Conservation (phyloP, 805 yeast species). For the Phaffomyces antillensis region DNA sequence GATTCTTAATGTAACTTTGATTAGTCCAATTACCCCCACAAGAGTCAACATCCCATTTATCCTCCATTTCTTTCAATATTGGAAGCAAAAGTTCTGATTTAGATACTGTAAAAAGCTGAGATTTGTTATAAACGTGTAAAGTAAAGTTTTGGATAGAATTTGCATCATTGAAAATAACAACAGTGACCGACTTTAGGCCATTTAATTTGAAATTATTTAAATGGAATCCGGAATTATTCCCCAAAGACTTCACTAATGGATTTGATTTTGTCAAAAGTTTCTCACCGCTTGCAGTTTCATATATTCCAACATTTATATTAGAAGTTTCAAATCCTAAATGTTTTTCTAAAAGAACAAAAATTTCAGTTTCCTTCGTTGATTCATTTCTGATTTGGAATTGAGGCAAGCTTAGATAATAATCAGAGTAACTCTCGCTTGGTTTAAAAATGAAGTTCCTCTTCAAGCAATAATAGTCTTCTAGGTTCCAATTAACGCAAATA, state of each 20-base stretch:
- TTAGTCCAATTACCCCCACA: slow-evolving; percentile 52
- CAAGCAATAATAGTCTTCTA: slow-evolving; percentile 17
- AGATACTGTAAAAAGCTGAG: slow-evolving; percentile 12
- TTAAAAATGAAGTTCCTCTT: slow-evolving; percentile 26
- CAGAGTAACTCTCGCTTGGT: slow-evolving; percentile 1
- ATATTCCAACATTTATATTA: slow-evolving; percentile 23
- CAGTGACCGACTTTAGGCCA: slow-evolving; percentile 26
- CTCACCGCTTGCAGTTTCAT: slow-evolving; percentile 25
- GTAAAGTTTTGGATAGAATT: slow-evolving; percentile 12
- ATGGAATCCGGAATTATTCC: slow-evolving; percentile 33
- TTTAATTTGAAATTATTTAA: slow-evolving; percentile 26
- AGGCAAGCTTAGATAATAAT: slow-evolving; percentile 28
- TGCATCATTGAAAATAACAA: slow-evolving; percentile 17
- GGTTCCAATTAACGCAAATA: slow-evolving; percentile 65
- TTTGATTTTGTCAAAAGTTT: slow-evolving; percentile 17
- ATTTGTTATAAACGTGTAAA: slow-evolving; percentile 12
- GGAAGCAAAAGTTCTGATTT: slow-evolving; percentile 28
- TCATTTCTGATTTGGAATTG: slow-evolving; percentile 37
- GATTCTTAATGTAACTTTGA: slow-evolving; percentile 43
- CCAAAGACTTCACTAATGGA: slow-evolving; percentile 10
- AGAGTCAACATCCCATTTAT: slow-evolving; percentile 37
- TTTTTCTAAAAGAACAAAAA: slow-evolving; percentile 45
- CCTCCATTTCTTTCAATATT: slow-evolving; percentile 22
- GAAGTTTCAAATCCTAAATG: slow-evolving; percentile 29
- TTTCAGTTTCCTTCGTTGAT: slow-evolving; percentile 22